A percentile compares a stretch with the other conserved stretches of the same genome.
Evolutionary conservation across 2,329 filamentous ascomycete species (phyloP).

Genomic region (Pseudocercospora crystallina): DNA sequence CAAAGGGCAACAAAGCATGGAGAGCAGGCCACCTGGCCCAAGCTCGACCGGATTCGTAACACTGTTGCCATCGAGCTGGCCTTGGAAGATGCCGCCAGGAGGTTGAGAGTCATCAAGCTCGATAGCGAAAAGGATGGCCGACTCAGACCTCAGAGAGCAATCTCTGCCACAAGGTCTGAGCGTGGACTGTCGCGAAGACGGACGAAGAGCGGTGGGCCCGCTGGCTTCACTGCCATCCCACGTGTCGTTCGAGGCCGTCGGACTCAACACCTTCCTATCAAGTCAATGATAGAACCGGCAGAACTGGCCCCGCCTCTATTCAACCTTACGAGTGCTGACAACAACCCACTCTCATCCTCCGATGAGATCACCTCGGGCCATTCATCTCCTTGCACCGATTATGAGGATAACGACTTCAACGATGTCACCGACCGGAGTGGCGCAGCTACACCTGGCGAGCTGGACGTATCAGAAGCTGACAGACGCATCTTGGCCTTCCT

Average conservation of each 20-base stretch:
- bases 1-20: slow-evolving; percentile 71
- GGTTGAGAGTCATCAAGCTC: slow-evolving; percentile 5
- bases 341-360: slow-evolving; percentile 19
- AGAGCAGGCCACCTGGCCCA: slow-evolving; percentile 88
- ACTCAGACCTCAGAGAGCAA: slow-evolving; percentile 11
- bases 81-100: slow-evolving; percentile 66
- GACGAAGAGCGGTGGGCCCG: slow-evolving; percentile 10
- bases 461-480: slow-evolving; percentile 9
- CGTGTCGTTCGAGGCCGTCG: slow-evolving; percentile 15
- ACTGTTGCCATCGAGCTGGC: slow-evolving; percentile 86
- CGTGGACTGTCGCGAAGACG: slow-evolving; percentile 10
- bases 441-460: not conserved
- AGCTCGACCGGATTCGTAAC: slow-evolving; percentile 79
- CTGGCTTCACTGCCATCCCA: slow-evolving; percentile 6
- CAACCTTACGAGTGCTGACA: slow-evolving; percentile 5
- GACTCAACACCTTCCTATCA: slow-evolving; percentile 12
- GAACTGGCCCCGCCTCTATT: not conserved
- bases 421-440: slow-evolving; percentile 15
- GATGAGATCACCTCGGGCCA: slow-evolving; percentile 23
- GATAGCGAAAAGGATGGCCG: not conserved
- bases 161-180: slow-evolving; percentile 22
- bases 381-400: slow-evolving; percentile 24
- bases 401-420: slow-evolving; percentile 23
- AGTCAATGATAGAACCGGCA: slow-evolving; percentile 21
- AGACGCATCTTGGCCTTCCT: slow-evolving; percentile 18